Percentiles rank a stretch among this genome's conserved stretches.
Evolutionary conservation across 1,284 basidiomycete species (phyloP).

Genomic region (Athelia sp.): DNA sequence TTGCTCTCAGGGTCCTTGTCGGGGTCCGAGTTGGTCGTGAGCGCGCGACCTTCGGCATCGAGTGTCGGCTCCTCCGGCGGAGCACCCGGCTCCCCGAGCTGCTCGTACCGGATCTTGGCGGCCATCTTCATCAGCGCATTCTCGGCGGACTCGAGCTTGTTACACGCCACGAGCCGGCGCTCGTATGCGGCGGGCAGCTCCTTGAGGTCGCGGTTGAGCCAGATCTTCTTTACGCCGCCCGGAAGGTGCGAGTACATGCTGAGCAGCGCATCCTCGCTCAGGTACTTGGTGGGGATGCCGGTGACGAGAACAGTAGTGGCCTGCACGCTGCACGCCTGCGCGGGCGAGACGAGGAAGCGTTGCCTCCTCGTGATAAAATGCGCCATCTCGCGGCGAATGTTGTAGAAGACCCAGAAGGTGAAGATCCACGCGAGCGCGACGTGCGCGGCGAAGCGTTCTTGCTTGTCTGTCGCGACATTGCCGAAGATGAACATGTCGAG

Average conservation of each 20-base stretch:
- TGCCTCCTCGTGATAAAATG: slow-evolving; percentile 83
- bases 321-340: slow-evolving; percentile 61
- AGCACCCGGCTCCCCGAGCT: slow-evolving; percentile 17
- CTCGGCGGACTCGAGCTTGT: slow-evolving; percentile 84
- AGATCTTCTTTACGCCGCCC: slow-evolving; percentile 85
- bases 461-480: slow-evolving; percentile 54
- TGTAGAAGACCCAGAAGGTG: slow-evolving; percentile 81
- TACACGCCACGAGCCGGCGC: slow-evolving; percentile 67
- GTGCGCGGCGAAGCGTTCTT: slow-evolving; percentile 70
- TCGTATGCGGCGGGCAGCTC: slow-evolving; percentile 82
- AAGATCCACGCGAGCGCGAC: slow-evolving; percentile 69
- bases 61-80: background rate
- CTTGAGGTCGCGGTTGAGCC: slow-evolving; percentile 87
- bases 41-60: slow-evolving; percentile 44
- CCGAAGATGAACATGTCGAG: slow-evolving; percentile 81
- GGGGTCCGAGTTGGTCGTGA: background rate
- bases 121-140: slow-evolving; percentile 72
- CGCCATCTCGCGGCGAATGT: slow-evolving; percentile 76
- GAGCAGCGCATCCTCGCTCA: slow-evolving; percentile 61
- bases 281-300: slow-evolving; percentile 77
- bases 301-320: slow-evolving; percentile 88
- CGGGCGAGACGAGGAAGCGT: slow-evolving; percentile 72
- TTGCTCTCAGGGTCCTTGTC: background rate
- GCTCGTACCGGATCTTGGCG: slow-evolving; percentile 56
- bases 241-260: slow-evolving; percentile 72